phyloP scores from a whole-genome alignment of 768 basidiomycete genomes.

The Candolleomyces eurysporus region DNA sequence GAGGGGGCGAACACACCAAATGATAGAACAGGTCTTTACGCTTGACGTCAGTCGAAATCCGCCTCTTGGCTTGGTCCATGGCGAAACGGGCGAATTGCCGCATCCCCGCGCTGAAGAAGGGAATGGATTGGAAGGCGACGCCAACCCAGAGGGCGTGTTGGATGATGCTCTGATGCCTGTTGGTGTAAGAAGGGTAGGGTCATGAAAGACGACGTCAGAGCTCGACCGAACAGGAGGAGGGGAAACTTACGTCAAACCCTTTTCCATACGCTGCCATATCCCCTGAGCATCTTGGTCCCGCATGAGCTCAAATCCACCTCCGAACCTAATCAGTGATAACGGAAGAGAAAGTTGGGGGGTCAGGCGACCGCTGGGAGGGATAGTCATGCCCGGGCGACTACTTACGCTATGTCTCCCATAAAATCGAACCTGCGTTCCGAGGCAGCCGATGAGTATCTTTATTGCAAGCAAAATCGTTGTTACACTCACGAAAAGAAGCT shows the following conservation, averaged over 20 bases:
- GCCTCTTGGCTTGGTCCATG: conserved; percentile 19
- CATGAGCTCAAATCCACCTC: conserved; percentile 28
- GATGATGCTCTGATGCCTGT: conserved; percentile 12
- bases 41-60: conserved; percentile 13
- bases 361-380: no score
- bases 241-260: conserved; percentile 22
- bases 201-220: background rate
- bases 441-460: no score
- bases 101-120: conserved; percentile 6
- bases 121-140: conserved; percentile 6
- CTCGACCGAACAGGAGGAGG: background rate
- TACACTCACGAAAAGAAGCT: conserved; percentile 35
- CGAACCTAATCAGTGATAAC: conserved; percentile 22
- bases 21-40: conserved; percentile 28
- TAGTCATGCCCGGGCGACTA: no score
- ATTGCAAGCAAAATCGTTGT: no score
- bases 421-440: conserved; percentile 29
- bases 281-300: conserved; percentile 29
- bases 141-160: conserved; percentile 15
- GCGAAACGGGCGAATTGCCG: conserved; percentile 4
- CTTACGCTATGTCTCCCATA: conserved; percentile 39
- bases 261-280: conserved; percentile 22
- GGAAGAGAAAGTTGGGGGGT: background rate
- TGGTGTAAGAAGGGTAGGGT: background rate
- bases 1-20: conserved; percentile 17